Evolutionary conservation across 257 asterid genomes (phyloP).

Genomic region (Solanum stenotomum): DNA sequence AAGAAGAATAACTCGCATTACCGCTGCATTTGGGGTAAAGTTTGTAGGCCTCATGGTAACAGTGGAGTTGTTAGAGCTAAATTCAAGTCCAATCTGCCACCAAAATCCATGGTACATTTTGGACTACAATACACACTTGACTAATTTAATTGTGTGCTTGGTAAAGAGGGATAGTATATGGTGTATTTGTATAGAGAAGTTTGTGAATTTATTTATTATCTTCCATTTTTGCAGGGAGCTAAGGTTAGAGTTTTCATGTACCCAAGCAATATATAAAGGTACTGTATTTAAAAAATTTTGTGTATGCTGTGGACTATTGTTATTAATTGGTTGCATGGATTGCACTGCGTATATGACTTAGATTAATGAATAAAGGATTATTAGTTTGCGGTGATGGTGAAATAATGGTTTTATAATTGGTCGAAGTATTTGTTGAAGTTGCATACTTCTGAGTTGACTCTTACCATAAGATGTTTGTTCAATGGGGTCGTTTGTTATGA

Average conservation of each 20-base stretch:
- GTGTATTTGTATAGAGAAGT: neutral
- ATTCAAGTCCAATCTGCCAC: slow-evolving; percentile 4
- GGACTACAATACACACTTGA: rapidly evolving
- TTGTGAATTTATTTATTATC: neutral
- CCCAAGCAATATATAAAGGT: slow-evolving; percentile 43
- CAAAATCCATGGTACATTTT: slow-evolving; percentile 13
- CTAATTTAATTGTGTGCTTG: neutral
- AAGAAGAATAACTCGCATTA: neutral
- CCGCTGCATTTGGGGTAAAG: slow-evolving; percentile 45
- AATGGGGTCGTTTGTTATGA: neutral
- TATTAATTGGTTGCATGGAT: neutral
- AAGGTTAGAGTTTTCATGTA: slow-evolving; percentile 11
- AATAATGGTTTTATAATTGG: neutral
- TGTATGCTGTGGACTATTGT: neutral
- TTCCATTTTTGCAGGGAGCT: slow-evolving; percentile 19
- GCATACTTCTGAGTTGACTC: neutral
- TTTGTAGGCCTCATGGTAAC: slow-evolving; percentile 64
- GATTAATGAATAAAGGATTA: neutral
- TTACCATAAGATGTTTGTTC: neutral
- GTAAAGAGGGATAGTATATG: neutral
- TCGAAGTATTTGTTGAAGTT: neutral
- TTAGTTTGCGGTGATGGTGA: neutral
- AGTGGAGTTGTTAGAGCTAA: slow-evolving; percentile 3
- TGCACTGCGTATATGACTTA: neutral
- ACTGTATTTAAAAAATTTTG: neutral